Conservation (phyloP, 1,284 basidiomycete genomes). For the Pulveroboletus ridleyi region DNA sequence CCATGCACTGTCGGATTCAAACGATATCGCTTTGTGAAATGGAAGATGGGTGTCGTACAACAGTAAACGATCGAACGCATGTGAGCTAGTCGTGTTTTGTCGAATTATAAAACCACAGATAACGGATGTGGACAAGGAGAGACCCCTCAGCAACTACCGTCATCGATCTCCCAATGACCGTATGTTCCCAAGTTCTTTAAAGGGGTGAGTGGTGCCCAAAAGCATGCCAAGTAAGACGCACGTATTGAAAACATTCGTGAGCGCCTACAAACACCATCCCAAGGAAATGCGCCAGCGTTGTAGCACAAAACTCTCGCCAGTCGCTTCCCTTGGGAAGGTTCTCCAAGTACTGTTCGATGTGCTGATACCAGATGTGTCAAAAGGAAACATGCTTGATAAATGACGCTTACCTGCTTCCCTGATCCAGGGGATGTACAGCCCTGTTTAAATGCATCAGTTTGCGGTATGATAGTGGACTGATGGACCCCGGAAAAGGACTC, state of each 20-base stretch:
- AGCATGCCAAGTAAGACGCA: slow-evolving; percentile 10
- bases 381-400: no score
- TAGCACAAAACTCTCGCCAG: slow-evolving; percentile 37
- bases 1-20: no score
- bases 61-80: not conserved
- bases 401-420: slow-evolving; percentile 21
- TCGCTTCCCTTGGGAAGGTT: slow-evolving; percentile 30
- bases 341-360: slow-evolving; percentile 28
- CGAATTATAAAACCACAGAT: not conserved
- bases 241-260: slow-evolving; percentile 28
- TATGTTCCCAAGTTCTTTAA: slow-evolving; percentile 27
- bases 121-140: not conserved
- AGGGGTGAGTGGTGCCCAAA: not conserved
- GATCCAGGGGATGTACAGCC: slow-evolving; percentile 35
- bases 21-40: no score
- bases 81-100: not conserved
- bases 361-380: not conserved
- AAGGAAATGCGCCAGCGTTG: slow-evolving; percentile 30
- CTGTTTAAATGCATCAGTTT: slow-evolving; percentile 10
- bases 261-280: no score
- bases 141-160: slow-evolving; percentile 26
- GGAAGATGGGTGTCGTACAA: not conserved
- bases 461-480: not conserved
- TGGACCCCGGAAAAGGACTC: slow-evolving; percentile 6
- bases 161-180: slow-evolving; percentile 36